Conservation (phyloP, 306 rosid species). For the Neltuma alba region DNA sequence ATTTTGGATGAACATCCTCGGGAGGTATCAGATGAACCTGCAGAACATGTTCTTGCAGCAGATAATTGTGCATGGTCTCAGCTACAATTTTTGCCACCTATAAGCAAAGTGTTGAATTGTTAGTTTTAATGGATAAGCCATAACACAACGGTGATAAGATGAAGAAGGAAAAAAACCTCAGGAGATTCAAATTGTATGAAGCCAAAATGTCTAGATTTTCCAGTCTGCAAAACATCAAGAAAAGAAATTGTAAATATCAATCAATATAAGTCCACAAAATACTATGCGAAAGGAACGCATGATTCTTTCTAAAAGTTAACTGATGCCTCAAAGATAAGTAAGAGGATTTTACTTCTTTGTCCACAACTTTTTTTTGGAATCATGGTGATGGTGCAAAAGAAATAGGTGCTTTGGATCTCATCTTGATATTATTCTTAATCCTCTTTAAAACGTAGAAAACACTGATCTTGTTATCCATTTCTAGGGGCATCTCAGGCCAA, state of each 20-base stretch:
- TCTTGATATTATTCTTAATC: background rate
- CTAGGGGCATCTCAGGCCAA: background rate
- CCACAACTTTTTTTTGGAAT: background rate
- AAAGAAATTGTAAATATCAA: background rate
- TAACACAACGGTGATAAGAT: background rate
- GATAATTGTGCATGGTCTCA: conserved; percentile 88
- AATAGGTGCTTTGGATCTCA: background rate
- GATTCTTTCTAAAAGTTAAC: background rate
- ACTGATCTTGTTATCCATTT: background rate
- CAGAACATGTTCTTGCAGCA: conserved; percentile 77
- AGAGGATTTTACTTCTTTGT: background rate
- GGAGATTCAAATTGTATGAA: conserved; percentile 84
- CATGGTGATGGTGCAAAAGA: background rate
- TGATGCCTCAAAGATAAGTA: background rate
- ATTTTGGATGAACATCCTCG: conserved; percentile 70
- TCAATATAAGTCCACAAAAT: background rate
- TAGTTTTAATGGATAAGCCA: conserved; percentile 4
- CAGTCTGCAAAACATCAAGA: conserved; percentile 53
- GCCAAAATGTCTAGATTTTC: conserved; percentile 82
- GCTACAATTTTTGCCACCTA: conserved; percentile 94
- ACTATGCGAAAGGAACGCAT: background rate
- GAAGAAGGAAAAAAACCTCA: conserved; percentile 55
- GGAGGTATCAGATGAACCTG: conserved; percentile 70
- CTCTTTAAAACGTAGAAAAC: background rate
- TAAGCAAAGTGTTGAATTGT: conserved; percentile 18